Evolutionary conservation across 176 grass and related monocot genomes (phyloP), one percentile per base, ranked within the genome.

Genomic region (Echinochloa phyllopogon): DNA sequence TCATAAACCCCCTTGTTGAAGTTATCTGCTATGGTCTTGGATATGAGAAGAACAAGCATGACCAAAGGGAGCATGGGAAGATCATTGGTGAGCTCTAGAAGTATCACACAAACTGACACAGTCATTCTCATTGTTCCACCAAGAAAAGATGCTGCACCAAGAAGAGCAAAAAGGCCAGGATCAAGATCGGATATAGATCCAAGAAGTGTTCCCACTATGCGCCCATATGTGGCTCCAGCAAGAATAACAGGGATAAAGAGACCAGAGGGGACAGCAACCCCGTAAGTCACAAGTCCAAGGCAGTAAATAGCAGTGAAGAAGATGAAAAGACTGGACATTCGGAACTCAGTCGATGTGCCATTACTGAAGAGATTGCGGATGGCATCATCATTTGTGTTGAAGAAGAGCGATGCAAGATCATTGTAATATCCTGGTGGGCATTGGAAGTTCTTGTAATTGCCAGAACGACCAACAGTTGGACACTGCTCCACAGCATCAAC

Each of bases 111-210:
- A 10, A 95, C 87, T 8, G 96, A 98, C 10, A 98, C 96, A 0
- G 96, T 98, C 93, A 98, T 94, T 72, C 93, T 83, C 96, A 98
- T 98, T 50, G 96, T 95, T 73, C 96, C 96, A 82, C 91, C 93
- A 0, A 98, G 89, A 82, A 98, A 95, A 63, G 91, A 92, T 33
- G 96, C 93, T 8, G 96, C 89, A 25, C 93, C 91, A 43, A 98
- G 93, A 40, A 98, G 87, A 18, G 93, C 93, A 23, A 92, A 98
- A 70, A 98, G 91, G 36, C 95, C 93, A 15, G 89, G 80, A 70
- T 98, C 91, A 42, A 98, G 86, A 84, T 93, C 80, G 0, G 89
- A 65, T 66, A 98, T 80, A 45, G 91, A 38, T 52, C 89, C 91
- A 17, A 98, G 87, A 85, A 92, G 77, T 15, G 93, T 90, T 57